These are phyloP conservation scores for Candida nitratophila DNA, from an alignment of 805 yeast genomes.

Conservation along the genomic window DNA sequence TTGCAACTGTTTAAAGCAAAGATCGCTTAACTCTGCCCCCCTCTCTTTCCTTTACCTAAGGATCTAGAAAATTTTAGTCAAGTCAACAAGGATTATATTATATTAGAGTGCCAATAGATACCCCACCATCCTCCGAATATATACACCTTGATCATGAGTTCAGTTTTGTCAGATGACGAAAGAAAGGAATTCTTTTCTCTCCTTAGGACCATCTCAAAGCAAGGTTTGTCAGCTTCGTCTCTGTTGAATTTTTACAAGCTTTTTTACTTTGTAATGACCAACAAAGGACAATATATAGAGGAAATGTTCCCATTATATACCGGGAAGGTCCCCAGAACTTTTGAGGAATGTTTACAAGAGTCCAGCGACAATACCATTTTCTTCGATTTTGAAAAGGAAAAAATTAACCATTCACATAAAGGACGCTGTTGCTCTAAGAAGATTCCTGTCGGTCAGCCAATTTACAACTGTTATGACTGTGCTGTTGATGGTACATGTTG, in stretches of 20 bases:
- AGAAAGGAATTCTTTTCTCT: not conserved
- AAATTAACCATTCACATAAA: conserved; percentile 30
- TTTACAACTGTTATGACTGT: conserved; percentile 70
- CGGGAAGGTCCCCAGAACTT: not conserved
- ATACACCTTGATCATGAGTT: not conserved
- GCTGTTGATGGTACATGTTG: conserved; percentile 77
- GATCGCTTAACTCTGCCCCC: too few relatives aligned
- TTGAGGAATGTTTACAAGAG: not conserved
- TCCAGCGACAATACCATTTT: not conserved
- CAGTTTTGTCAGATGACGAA: not conserved
- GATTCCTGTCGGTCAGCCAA: conserved; percentile 55
- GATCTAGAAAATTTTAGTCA: too few relatives aligned
- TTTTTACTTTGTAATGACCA: not conserved
- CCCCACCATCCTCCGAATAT: not conserved
- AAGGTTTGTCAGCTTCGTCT: not conserved
- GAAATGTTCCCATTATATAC: not conserved
- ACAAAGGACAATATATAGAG: not conserved
- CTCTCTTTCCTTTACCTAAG: too few relatives aligned
- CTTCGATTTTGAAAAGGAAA: not conserved
- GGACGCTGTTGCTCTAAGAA: conserved; percentile 67
- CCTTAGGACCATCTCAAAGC: not conserved
- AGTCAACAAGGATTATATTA: too few relatives aligned
- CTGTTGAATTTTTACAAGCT: not conserved
- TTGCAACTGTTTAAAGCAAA: too few relatives aligned
- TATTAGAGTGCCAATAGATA: too few relatives aligned